Base-by-base conservation (phyloP, 176 grass and related monocot species). In the Paspalum notatum region DNA sequence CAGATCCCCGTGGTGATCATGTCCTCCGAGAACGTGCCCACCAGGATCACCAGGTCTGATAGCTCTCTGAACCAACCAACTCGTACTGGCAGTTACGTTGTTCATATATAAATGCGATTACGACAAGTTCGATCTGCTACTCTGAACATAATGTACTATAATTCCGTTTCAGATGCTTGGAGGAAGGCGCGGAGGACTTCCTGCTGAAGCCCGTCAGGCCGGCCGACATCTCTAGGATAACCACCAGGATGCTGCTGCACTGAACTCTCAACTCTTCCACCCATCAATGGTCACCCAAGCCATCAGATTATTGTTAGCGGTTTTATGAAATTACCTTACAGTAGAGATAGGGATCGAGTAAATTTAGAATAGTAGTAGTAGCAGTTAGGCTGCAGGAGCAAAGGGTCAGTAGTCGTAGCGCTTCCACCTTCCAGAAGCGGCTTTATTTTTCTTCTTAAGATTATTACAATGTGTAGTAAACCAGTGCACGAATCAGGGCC, bases 111-210 rank as follows among this genome's bases (percentile, higher is more conserved):
- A 37, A 0, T 1, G 8, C 55, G 8, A 18, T 39, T 6, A 8
- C 16, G 0, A 38, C 4, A 5, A 14, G 21, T 24, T 52, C 6
- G 4, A 42, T 13, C n/a, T 51, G 17, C 24, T 12, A 14, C 26
- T 18, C 25, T 26, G 2, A 24, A 16, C 14, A 15, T 6, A 32
- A 32, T 32, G n/a, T n/a, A n/a, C n/a, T n/a, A 32, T 2, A 32
- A 32, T 32, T 32, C 32, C 32, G 0, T 1, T 82, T 24, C 78
- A 87, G 85, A 70, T 87, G 85, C 64, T 10, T 87, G 79, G 79
- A 87, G 53, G 85, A 87, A 82, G 85, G 85, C 17, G 85, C 85
- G 0, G 85, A 82, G 64, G 85, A 87, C 12, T 87, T 87, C 64
- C 20, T 77, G 55, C 85, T 87, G 4, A 87, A 87, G 72, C 85